Conservation (phyloP, 441 rosid genomes). For the Gossypium aridum region DNA sequence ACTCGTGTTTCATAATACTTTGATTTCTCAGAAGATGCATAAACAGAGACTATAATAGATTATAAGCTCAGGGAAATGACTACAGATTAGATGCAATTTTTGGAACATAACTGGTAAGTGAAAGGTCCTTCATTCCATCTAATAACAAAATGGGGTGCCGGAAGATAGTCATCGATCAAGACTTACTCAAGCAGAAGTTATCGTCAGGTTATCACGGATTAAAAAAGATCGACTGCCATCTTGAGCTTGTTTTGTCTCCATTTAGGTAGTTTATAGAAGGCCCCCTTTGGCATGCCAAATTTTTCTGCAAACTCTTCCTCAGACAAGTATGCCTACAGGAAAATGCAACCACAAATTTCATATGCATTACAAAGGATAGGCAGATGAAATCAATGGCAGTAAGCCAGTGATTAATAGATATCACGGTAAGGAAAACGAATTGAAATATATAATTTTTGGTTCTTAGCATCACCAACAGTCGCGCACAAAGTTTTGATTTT, state of each 20-base stretch:
- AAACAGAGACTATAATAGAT: not conserved
- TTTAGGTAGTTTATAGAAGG: conserved; percentile 66
- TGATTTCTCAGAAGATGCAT: not conserved
- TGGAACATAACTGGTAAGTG: not conserved
- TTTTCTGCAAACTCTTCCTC: conserved; percentile 60
- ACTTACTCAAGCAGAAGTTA: not conserved
- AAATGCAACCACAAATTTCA: conserved; percentile 11
- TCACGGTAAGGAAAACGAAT: not conserved
- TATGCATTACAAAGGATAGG: not conserved
- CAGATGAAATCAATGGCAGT: not conserved
- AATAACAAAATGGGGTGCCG: not conserved
- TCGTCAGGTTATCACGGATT: not conserved
- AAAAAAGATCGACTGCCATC: conserved; percentile 19
- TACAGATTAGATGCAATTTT: not conserved
- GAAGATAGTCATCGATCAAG: not conserved
- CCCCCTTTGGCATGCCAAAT: conserved; percentile 40
- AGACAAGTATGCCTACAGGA: conserved; percentile 53
- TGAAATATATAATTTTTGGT: not conserved
- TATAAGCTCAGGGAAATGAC: not conserved
- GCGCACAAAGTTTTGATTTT: not conserved
- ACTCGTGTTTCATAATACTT: not conserved
- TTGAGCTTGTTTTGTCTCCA: conserved; percentile 87
- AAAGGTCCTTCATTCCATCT: not conserved
- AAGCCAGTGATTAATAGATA: not conserved
- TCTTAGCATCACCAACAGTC: not conserved